Percentiles rank a stretch among this genome's conserved stretches.
These are phyloP conservation scores for Omphalea diandra DNA, from an alignment of 441 rosid species.

Conservation along the genomic window DNA sequence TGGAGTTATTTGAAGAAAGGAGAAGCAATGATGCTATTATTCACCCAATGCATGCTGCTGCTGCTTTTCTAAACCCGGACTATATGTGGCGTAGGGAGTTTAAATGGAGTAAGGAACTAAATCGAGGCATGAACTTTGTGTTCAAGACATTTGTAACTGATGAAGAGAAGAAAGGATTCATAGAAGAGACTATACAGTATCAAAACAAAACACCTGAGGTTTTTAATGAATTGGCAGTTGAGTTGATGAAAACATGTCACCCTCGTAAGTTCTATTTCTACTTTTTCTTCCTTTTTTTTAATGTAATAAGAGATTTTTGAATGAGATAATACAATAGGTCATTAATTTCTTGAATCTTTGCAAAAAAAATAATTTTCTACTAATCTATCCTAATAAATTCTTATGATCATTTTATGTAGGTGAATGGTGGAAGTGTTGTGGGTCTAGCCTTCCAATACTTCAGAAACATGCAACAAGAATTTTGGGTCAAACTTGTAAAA, in stretches of 20 bases:
- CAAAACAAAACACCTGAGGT: background rate
- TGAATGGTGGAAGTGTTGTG: constrained; percentile 22
- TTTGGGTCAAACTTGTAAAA: constrained; percentile 18
- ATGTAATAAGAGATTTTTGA: no score
- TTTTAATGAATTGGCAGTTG: constrained; percentile 4
- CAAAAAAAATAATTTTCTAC: no score
- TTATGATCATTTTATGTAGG: constrained; percentile 9
- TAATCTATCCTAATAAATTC: no score
- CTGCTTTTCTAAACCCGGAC: constrained; percentile 17
- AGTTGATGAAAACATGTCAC: constrained; percentile 12
- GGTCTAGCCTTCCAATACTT: constrained; percentile 2
- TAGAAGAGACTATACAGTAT: constrained; percentile 10
- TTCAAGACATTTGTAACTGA: background rate
- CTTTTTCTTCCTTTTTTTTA: no score
- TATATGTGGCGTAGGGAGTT: constrained; percentile 16
- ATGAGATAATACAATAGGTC: no score
- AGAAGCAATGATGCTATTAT: background rate
- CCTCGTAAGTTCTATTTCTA: constrained; percentile 20
- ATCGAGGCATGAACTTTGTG: constrained; percentile 13
- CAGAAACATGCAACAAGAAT: background rate
- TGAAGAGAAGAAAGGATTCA: constrained; percentile 11
- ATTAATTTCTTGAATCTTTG: no score
- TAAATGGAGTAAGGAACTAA: constrained; percentile 2
- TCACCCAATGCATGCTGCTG: constrained; percentile 20
- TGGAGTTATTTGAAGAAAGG: background rate